Conservation (phyloP, 2,329 filamentous ascomycete species). For the Pseudofabraea citricarpa region DNA sequence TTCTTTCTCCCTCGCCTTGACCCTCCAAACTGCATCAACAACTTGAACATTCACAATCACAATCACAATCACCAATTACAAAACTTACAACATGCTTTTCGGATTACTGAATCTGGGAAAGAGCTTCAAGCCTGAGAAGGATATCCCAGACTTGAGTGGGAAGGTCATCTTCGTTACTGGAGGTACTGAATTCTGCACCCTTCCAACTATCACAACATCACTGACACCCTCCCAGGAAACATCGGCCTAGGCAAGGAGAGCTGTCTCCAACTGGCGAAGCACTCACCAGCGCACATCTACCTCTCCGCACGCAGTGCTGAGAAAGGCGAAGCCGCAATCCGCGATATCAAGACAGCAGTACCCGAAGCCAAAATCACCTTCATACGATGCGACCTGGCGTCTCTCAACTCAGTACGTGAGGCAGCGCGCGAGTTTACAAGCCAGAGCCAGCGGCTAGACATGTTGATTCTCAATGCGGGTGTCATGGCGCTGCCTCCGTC, state of each 20-base stretch:
- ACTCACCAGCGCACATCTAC: conserved; percentile 33
- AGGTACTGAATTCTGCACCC: no score
- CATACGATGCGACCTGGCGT: conserved; percentile 40
- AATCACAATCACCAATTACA: no score
- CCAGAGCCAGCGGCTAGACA: conserved; percentile 33
- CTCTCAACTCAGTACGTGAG: conserved; percentile 35
- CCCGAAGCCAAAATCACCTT: conserved; percentile 26
- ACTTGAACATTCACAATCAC: no score
- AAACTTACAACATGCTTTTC: conserved; percentile 5
- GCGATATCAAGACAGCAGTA: conserved; percentile 28
- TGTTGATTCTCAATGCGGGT: conserved; percentile 42
- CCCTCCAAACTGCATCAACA: no score
- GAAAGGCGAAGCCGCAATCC: conserved; percentile 32
- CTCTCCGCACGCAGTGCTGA: conserved; percentile 33
- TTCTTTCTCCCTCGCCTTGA: no score
- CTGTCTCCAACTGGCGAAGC: conserved; percentile 34
- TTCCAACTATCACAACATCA: no score
- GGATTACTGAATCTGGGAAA: conserved; percentile 10
- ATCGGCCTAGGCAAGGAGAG: conserved; percentile 42
- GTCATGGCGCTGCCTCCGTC: conserved; percentile 35
- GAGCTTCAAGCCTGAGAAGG: conserved; percentile 14
- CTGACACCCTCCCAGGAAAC: no score
- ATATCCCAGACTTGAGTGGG: conserved; percentile 32
- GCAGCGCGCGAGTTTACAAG: conserved; percentile 34
- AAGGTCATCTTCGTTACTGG: conserved; percentile 44